Conservation (phyloP, 1,284 basidiomycete species). For the Ustilago curta region DNA sequence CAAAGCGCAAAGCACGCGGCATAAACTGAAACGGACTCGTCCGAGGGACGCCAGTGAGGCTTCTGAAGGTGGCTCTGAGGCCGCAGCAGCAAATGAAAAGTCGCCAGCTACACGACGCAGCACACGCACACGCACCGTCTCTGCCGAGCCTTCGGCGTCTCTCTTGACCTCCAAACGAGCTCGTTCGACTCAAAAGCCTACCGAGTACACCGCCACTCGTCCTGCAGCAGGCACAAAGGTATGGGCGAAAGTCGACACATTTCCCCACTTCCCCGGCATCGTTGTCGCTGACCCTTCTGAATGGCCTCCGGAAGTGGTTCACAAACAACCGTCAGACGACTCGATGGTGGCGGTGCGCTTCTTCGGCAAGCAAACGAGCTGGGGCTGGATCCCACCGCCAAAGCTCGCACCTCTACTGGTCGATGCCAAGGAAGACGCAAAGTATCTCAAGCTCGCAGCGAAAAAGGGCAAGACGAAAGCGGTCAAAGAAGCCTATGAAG, state of each 20-base stretch:
- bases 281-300: constrained; percentile 15
- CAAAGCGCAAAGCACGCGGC: neutral
- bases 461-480: constrained; percentile 22
- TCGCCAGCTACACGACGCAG: constrained; percentile 22
- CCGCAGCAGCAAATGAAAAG: neutral
- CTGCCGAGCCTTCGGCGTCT: constrained; percentile 14
- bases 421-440: constrained; percentile 21
- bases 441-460: constrained; percentile 24
- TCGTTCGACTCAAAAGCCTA: constrained; percentile 6
- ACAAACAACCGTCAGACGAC: neutral
- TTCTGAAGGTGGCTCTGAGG: constrained; percentile 4
- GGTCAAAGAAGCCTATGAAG: constrained; percentile 34
- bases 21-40: constrained; percentile 16
- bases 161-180: constrained; percentile 12
- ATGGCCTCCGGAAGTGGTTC: constrained; percentile 5
- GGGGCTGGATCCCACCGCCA: constrained; percentile 18
- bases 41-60: constrained; percentile 12
- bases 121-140: constrained; percentile 11
- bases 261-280: constrained; percentile 31
- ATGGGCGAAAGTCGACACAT: constrained; percentile 46
- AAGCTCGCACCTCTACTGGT: constrained; percentile 17
- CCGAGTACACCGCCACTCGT: neutral
- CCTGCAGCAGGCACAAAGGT: constrained; percentile 33
- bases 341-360: constrained; percentile 25
- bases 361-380: constrained; percentile 27